These are phyloP conservation scores for Xanthoconium separans DNA, from an alignment of 1,284 basidiomycete species.

Conservation along the genomic window DNA sequence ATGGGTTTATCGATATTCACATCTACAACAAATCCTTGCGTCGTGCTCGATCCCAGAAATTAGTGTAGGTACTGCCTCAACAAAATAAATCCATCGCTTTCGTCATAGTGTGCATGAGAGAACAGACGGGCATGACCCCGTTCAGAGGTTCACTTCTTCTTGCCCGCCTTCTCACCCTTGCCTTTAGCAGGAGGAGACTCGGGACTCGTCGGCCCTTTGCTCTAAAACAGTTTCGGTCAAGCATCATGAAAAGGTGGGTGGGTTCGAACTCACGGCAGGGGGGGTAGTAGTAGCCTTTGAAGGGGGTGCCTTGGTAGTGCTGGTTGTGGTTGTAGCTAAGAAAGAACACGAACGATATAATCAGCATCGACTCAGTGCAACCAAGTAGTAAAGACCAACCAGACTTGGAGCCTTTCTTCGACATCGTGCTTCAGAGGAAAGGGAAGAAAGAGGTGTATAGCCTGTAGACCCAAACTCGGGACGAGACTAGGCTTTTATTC, in stretches of 20 bases:
- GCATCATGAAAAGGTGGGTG: neutral
- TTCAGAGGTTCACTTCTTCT: conserved; percentile 31
- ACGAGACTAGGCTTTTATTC: conserved; percentile 23
- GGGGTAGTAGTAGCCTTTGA: conserved; percentile 24
- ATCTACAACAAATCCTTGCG: conserved; percentile 10
- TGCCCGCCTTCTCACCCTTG: conserved; percentile 25
- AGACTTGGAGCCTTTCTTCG: conserved; percentile 26
- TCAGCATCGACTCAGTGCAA: conserved; percentile 4
- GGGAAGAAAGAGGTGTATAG: conserved; percentile 1
- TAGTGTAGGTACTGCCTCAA: neutral
- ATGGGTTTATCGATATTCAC: neutral
- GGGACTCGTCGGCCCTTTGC: conserved; percentile 20
- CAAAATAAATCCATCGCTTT: neutral
- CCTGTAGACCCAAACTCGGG: neutral
- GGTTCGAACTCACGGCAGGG: conserved; percentile 16
- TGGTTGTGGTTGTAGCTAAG: conserved; percentile 16
- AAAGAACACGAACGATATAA: neutral
- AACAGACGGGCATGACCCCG: neutral
- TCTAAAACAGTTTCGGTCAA: conserved; percentile 14
- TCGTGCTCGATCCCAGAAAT: neutral
- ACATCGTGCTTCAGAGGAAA: conserved; percentile 17
- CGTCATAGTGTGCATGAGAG: neutral
- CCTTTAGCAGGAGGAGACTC: conserved; percentile 30
- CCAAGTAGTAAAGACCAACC: conserved; percentile 16
- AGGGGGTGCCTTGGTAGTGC: conserved; percentile 20